phyloP scores from a whole-genome alignment of 2,329 filamentous ascomycete species.

The Diaporthe batatas region DNA sequence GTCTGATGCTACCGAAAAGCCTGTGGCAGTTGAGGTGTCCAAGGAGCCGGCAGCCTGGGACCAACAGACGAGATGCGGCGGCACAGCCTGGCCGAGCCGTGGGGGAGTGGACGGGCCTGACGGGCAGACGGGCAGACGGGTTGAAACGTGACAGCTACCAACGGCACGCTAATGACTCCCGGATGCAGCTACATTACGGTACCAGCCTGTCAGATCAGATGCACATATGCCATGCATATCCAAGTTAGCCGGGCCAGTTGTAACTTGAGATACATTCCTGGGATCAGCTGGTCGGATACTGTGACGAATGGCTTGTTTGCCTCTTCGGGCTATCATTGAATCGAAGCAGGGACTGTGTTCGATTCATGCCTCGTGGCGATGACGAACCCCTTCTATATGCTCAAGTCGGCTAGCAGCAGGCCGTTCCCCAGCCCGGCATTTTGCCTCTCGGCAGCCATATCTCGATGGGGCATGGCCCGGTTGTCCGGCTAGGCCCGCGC shows the following conservation, averaged over 20 bases:
- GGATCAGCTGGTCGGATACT: neutral
- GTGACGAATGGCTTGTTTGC: neutral
- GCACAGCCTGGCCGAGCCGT: conserved; percentile 24
- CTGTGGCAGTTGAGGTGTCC: neutral
- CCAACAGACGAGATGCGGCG: conserved; percentile 5
- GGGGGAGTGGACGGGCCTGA: neutral
- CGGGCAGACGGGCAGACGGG: too few species aligned
- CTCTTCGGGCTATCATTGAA: conserved; percentile 10
- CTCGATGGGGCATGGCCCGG: conserved; percentile 13
- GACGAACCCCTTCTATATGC: neutral
- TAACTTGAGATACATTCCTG: neutral
- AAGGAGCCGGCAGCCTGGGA: conserved; percentile 15
- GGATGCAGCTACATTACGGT: neutral
- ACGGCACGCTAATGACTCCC: neutral
- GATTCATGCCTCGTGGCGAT: conserved; percentile 6
- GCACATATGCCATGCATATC: neutral
- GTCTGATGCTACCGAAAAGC: neutral
- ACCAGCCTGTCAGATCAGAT: neutral
- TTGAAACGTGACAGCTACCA: conserved; percentile 15
- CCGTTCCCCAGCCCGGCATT: neutral
- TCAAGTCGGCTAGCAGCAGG: neutral
- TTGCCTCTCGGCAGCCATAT: neutral
- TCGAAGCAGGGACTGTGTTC: neutral
- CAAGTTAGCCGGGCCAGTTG: neutral
- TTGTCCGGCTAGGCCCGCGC: neutral